Evolutionary conservation across 2,329 filamentous ascomycete species (phyloP).

Genomic region (Zasmidium angulare): DNA sequence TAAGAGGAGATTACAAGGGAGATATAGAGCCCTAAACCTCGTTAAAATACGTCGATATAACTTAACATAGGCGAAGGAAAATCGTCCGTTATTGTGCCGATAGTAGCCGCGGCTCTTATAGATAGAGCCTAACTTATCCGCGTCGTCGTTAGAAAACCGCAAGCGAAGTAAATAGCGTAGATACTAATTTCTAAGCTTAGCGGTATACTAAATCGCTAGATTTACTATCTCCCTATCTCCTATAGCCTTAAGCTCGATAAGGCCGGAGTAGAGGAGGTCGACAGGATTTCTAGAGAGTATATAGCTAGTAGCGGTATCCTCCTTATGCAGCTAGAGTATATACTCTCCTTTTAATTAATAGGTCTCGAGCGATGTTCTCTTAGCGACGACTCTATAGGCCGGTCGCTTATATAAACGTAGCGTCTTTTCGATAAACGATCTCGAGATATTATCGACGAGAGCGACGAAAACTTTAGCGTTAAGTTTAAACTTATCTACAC

Average conservation of each 20-base stretch:
- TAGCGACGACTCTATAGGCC: conserved; percentile 35
- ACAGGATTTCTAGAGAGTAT: conserved; percentile 44
- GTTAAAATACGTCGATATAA: conserved; percentile 58
- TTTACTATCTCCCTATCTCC: conserved; percentile 60
- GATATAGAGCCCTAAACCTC: conserved; percentile 51
- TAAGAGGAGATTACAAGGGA: conserved; percentile 63
- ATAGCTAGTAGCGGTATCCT: conserved; percentile 53
- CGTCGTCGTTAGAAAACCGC: conserved; percentile 56
- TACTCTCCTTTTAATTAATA: conserved; percentile 64
- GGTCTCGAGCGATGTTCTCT: conserved; percentile 55
- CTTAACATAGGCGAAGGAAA: conserved; percentile 73
- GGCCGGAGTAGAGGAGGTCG: conserved; percentile 35
- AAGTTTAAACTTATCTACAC: conserved; percentile 46
- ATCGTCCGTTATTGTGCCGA: conserved; percentile 67
- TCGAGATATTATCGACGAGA: conserved; percentile 67
- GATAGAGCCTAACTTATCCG: conserved; percentile 49
- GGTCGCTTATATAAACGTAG: conserved; percentile 53
- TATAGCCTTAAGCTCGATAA: conserved; percentile 45
- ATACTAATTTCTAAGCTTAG: conserved; percentile 57
- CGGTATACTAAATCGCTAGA: conserved; percentile 53
- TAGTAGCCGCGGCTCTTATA: conserved; percentile 52
- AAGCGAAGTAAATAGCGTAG: conserved; percentile 59
- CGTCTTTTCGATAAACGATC: conserved; percentile 49
- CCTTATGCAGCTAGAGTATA: conserved; percentile 61
- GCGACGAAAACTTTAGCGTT: conserved; percentile 42